These are phyloP conservation scores for Paradendryphiella salina DNA, from an alignment of 2,329 filamentous ascomycete species.

Conservation along the genomic window DNA sequence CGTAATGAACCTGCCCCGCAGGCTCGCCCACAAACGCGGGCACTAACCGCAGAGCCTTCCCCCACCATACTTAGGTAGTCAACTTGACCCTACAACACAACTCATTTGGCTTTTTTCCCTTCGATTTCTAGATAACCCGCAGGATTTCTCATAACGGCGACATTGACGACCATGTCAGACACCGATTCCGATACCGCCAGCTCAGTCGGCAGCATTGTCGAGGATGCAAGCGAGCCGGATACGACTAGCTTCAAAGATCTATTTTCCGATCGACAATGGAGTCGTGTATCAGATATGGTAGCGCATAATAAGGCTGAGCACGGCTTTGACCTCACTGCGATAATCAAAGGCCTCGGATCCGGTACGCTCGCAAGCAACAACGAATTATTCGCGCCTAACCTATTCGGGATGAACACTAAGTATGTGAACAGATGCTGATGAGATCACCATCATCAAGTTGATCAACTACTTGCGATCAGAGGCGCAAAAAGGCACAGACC, in stretches of 20 bases:
- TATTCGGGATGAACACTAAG: constrained; percentile 24
- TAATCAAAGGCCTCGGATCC: constrained; percentile 37
- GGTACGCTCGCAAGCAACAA: constrained; percentile 20
- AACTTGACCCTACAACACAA: constrained; percentile 7
- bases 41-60: constrained; percentile 31
- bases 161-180: constrained; percentile 33
- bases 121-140: not conserved
- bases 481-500: constrained; percentile 44
- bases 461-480: constrained; percentile 56
- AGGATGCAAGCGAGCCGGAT: constrained; percentile 43
- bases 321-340: constrained; percentile 31
- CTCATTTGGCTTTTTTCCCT: constrained; percentile 1
- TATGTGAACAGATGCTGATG: constrained; percentile 31
- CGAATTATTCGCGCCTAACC: constrained; percentile 14
- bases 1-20: constrained; percentile 30
- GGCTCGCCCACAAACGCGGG: constrained; percentile 35
- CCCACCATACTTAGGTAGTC: constrained; percentile 15
- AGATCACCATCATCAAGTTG: constrained; percentile 41
- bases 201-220: constrained; percentile 41
- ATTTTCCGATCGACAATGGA: constrained; percentile 42
- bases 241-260: constrained; percentile 43
- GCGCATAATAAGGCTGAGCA: constrained; percentile 35
- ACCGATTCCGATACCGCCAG: constrained; percentile 38
- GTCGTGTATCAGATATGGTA: constrained; percentile 34
- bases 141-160: not conserved